A percentile compares a stretch with the other conserved stretches of the same genome.
Evolutionary conservation across 2,329 filamentous ascomycete species (phyloP).

Genomic region (Aspergillus texensis): DNA sequence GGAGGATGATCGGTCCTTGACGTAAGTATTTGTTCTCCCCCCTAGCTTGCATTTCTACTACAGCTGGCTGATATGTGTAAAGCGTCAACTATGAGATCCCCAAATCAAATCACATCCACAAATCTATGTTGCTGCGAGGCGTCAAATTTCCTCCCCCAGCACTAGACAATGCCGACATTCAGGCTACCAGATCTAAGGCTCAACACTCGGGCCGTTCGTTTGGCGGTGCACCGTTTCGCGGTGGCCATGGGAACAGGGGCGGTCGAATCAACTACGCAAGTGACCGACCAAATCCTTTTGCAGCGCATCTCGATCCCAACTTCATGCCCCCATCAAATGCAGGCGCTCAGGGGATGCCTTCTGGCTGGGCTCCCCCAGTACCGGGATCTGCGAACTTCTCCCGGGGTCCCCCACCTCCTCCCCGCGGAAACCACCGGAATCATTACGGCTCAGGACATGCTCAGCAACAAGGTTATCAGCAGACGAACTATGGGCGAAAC

Average conservation of each 20-base stretch:
- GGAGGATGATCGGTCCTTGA: slow-evolving; percentile 84
- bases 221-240: slow-evolving; percentile 66
- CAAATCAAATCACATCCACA: slow-evolving; percentile 71
- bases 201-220: slow-evolving; percentile 68
- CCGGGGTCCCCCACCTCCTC: slow-evolving; percentile 43
- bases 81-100: slow-evolving; percentile 89
- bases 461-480: slow-evolving; percentile 22
- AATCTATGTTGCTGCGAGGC: slow-evolving; percentile 90
- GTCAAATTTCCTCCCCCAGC: slow-evolving; percentile 72
- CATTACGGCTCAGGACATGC: slow-evolving; percentile 21
- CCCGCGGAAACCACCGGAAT: slow-evolving; percentile 32
- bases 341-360: slow-evolving; percentile 35
- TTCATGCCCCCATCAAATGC: slow-evolving; percentile 40
- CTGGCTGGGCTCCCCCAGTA: slow-evolving; percentile 38
- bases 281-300: slow-evolving; percentile 49
- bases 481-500: slow-evolving; percentile 18
- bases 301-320: slow-evolving; percentile 50
- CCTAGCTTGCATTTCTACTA: not conserved
- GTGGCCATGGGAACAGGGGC: slow-evolving; percentile 49
- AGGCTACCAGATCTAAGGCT: slow-evolving; percentile 68
- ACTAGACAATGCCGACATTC: slow-evolving; percentile 75
- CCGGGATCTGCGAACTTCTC: slow-evolving; percentile 35
- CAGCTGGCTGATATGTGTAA: slow-evolving; percentile 24
- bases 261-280: slow-evolving; percentile 59
- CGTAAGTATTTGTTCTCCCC: slow-evolving; percentile 55